phyloP scores from a whole-genome alignment of 495 filamentous ascomycete species.

The Hypoxylon lenormandii region DNA sequence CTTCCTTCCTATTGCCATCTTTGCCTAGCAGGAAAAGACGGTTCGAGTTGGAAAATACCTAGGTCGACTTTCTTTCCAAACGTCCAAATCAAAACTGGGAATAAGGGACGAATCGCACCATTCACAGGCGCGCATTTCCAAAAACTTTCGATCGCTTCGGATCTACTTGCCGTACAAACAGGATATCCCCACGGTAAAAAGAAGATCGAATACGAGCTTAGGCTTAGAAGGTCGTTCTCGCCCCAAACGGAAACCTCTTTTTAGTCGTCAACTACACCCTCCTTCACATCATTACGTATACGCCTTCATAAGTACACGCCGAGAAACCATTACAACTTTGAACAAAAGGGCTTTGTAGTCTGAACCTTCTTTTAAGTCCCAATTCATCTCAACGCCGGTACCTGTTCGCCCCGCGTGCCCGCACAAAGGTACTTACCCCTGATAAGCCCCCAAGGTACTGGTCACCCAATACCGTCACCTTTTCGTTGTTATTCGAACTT shows the following conservation, averaged over 20 bases:
- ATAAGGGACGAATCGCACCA: constrained; percentile 29
- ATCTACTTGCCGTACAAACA: constrained; percentile 32
- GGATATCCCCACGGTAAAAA: constrained; percentile 22
- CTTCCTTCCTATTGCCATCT: constrained; percentile 15
- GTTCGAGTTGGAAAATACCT: constrained; percentile 19
- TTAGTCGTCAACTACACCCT: constrained; percentile 9
- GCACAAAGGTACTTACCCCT: constrained; percentile 22
- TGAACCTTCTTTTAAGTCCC: constrained; percentile 34
- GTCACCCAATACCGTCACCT: constrained; percentile 2
- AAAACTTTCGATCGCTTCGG: constrained; percentile 20
- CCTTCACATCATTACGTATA: constrained; percentile 24
- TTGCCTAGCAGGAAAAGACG: constrained; percentile 23
- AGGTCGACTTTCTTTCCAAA: not conserved
- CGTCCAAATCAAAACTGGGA: constrained; percentile 13
- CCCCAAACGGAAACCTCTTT: constrained; percentile 20
- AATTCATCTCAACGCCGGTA: constrained; percentile 21
- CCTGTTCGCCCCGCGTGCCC: constrained; percentile 3
- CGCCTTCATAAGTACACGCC: constrained; percentile 24
- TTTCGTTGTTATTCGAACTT: constrained; percentile 31
- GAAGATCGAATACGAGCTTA: constrained; percentile 34
- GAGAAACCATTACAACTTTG: constrained; percentile 19
- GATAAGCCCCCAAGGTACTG: constrained; percentile 18
- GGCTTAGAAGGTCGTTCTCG: constrained; percentile 12
- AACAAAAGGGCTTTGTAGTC: constrained; percentile 27
- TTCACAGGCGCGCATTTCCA: constrained; percentile 17